Evolutionary conservation across 345 rosid genomes (phyloP).

Genomic region (Arabis hirsuta): DNA sequence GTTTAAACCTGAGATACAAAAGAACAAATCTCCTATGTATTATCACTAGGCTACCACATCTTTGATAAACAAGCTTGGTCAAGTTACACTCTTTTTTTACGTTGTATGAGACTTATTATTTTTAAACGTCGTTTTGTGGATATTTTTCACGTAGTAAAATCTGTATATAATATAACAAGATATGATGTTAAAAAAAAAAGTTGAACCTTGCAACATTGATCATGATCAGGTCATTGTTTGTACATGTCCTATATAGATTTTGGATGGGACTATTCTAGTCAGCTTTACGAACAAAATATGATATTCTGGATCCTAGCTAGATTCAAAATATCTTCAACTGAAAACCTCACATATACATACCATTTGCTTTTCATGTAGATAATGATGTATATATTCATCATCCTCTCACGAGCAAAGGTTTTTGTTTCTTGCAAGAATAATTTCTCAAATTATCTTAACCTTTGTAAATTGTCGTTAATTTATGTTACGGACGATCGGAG

Average conservation of each 20-base stretch:
- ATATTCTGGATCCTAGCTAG: neutral
- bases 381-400: neutral
- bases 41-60: too few species aligned
- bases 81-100: neutral
- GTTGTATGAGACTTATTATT: neutral
- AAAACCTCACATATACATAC: neutral
- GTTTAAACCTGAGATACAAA: too few species aligned
- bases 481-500: constrained; percentile 3
- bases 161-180: too few species aligned
- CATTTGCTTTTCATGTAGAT: neutral
- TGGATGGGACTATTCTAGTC: neutral
- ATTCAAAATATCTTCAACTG: neutral
- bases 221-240: too few species aligned
- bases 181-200: too few species aligned
- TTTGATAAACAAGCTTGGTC: neutral
- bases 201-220: too few species aligned
- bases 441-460: neutral
- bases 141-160: too few species aligned
- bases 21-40: too few species aligned
- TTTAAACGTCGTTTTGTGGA: too few species aligned
- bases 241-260: neutral
- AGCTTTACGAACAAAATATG: neutral
- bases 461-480: neutral
- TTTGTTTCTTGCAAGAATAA: neutral
- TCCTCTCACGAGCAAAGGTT: neutral